Evolutionary conservation across 495 filamentous ascomycete species (phyloP), one percentile per base, ranked within the genome.

Genomic region (Cenococcum geophilum): DNA sequence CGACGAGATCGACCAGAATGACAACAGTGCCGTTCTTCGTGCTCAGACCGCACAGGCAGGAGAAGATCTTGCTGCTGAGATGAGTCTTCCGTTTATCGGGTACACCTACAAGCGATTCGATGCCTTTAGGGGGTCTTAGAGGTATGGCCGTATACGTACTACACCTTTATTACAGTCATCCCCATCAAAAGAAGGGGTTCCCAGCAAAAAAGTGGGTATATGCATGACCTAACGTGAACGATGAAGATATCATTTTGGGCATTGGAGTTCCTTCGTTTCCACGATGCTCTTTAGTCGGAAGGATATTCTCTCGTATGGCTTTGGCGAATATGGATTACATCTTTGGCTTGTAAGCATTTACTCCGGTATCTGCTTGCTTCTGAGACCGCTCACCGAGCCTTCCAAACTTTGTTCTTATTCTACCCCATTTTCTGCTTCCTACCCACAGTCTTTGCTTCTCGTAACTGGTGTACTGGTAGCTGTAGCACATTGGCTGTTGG

Each of bases 81-180:
- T 97, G 84, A 91, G 86, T 72, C 73, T 97, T 70, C 93, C 93
- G 1, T 98, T 98, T 73, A 95, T 97, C 68, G 93, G 93, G 22
- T 98, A 98, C 72, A 98, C 93, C 20, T 98, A 96, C 80, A 97
- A 96, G 80, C 87, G 93, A 59, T 98, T 98, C 75, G 92, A 96
- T 76, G 89, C 87, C 65, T 86, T 86, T 73, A 75, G 82, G 60
- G 76, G 72, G 18, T 62, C 68, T 21, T 69, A 66, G 56, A 57
- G 16, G 18, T 45, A 18, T 45, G 4, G 27, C 18, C 11, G 18
- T 18, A 45, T 45, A 14, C 40, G 14, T 45, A 45, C 45, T 57
- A 55, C 18, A 55, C 49, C 60, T 53, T 59, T 50, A 60, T 40
- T 57, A 54, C 37, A 58, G 34, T 62, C 55, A 48, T 56, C 49